Evolutionary conservation across 208 protist species (phyloP), one percentile per base, ranked within the genome.

Genomic region (Phytomonas sp.): DNA sequence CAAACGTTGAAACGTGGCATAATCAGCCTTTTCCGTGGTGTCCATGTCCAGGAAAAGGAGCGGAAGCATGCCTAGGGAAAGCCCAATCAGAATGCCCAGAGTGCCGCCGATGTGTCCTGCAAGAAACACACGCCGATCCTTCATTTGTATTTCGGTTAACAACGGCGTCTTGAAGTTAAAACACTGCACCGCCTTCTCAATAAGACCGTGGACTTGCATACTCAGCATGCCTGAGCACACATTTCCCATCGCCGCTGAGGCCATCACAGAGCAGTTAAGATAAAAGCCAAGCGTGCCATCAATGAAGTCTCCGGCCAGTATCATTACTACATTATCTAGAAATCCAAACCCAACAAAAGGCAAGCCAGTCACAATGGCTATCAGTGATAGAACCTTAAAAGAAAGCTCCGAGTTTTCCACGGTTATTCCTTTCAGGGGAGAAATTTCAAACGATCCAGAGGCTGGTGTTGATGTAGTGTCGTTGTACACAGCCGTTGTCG

Each of bases 341-440:
- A 97, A 95, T 29, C 92, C 92, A 75, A 97, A 97, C 10, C 92
- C 92, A 26, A 97, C 89, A 81, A 97, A 97, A 4, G 92, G 92
- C 49, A 97, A 82, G 6, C 75, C 92, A 8, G 92, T 88, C 70
- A 85, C 84, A 30, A 93, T 74, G 5, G 86, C 92, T 63, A 97
- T 86, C 64, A 92, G 76, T 10, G 81, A 69, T 23, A 97, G 75
- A 0, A 80, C 79, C 11, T 77, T 66, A 19, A 56, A 19, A 56
- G 45, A 56, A 56, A 56, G 45, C 6, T 56, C 45, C 0, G 45
- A 26, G 16, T 26, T 19, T 56, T 56, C 45, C 45, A 23, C 19
- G 19, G 45, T 4, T 5, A 4, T 56, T 56, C 19, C 74, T 36
- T 65, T 45, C 60, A 68, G 67, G 19, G 79, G 70, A 2, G 37